Percentiles rank a stretch among this genome's conserved stretches.
Evolutionary conservation across 2,329 filamentous ascomycete species (phyloP).

Genomic region (Orbilia quercus): DNA sequence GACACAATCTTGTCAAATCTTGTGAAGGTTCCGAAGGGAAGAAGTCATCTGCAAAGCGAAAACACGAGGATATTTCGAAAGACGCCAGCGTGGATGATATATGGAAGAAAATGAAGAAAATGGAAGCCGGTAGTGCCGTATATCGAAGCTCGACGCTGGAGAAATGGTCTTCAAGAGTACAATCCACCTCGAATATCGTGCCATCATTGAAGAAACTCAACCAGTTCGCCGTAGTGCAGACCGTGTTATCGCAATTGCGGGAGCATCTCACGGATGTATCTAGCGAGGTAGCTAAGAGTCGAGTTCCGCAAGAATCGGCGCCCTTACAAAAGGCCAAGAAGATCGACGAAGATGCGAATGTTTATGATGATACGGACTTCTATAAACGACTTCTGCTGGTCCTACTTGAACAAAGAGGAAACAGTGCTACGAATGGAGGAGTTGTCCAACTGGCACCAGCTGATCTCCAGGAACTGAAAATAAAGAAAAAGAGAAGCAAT

Average conservation of each 20-base stretch:
- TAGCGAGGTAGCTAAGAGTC: conserved; percentile 74
- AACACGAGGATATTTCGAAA: conserved; percentile 63
- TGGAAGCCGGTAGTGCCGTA: conserved; percentile 70
- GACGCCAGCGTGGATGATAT: conserved; percentile 42
- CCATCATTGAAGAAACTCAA: conserved; percentile 72
- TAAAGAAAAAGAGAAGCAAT: conserved; percentile 79
- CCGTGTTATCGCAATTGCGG: conserved; percentile 74
- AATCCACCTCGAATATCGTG: conserved; percentile 67
- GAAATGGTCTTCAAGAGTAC: conserved; percentile 88
- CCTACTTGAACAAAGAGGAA: conserved; percentile 85
- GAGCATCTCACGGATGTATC: conserved; percentile 76
- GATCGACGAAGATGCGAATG: conserved; percentile 69
- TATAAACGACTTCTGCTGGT: conserved; percentile 94
- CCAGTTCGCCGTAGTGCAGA: conserved; percentile 69
- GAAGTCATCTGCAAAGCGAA: conserved; percentile 70
- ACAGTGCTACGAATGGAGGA: conserved; percentile 68
- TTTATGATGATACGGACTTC: conserved; percentile 95
- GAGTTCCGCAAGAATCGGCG: conserved; percentile 57
- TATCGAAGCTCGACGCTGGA: conserved; percentile 79
- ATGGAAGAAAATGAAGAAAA: conserved; percentile 60
- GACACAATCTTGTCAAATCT: conserved; percentile 70
- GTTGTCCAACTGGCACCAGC: conserved; percentile 72
- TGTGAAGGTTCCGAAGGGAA: conserved; percentile 62
- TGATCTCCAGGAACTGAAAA: conserved; percentile 59
- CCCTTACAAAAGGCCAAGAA: conserved; percentile 62